Evolutionary conservation across 176 grass and related monocot genomes (phyloP).

Genomic region (Oryza punctata): DNA sequence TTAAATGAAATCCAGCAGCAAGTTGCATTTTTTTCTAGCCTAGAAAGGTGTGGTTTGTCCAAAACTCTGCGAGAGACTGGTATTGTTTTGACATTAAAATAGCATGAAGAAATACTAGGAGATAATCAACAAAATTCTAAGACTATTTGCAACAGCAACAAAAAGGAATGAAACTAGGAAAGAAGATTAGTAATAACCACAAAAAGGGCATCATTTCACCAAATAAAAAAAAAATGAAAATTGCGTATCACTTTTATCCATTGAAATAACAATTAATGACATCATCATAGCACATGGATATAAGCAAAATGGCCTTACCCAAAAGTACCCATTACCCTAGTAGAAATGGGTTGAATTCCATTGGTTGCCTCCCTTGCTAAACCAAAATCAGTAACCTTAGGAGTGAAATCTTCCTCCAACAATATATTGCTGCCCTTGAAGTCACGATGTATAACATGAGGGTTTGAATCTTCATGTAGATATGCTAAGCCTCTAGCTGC

Average conservation of each 20-base stretch:
- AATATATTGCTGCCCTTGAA: slow-evolving; percentile 96
- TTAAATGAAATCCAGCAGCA: slow-evolving; percentile 33
- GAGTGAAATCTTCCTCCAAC: slow-evolving; percentile 93
- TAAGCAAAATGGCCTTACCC: slow-evolving; percentile 60
- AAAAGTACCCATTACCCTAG: slow-evolving; percentile 96
- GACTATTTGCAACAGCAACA: neutral
- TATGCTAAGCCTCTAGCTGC: slow-evolving; percentile 96
- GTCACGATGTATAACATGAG: slow-evolving; percentile 95
- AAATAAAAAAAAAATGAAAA: neutral
- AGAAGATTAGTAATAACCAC: neutral
- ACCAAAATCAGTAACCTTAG: slow-evolving; percentile 98
- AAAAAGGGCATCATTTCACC: slow-evolving; percentile 10
- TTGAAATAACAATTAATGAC: neutral
- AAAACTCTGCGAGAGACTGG: neutral
- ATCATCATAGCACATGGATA: slow-evolving; percentile 11
- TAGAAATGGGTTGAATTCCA: slow-evolving; percentile 72
- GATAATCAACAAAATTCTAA: neutral
- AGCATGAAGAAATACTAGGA: neutral
- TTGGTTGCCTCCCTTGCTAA: slow-evolving; percentile 94
- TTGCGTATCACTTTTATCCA: neutral
- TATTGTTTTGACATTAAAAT: slow-evolving; percentile 15
- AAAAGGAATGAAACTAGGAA: neutral
- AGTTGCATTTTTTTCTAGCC: slow-evolving; percentile 2
- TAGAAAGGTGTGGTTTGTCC: slow-evolving; percentile 12
- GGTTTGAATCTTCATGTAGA: slow-evolving; percentile 95